These are phyloP conservation scores for Cyberlindnera sargentensis DNA, from an alignment of 805 yeast species.

Conservation along the genomic window DNA sequence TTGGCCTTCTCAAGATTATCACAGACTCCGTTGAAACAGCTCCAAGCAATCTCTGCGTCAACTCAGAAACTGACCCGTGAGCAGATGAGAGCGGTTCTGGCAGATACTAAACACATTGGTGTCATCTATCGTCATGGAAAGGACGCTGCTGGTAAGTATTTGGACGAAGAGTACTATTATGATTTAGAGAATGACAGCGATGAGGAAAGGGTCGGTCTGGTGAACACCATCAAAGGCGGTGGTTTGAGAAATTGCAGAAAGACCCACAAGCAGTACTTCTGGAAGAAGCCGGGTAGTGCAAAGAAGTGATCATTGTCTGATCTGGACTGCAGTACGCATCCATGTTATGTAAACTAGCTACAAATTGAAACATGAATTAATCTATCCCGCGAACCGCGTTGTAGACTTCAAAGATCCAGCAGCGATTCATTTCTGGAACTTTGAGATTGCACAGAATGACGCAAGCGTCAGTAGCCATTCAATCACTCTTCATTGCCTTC, in stretches of 20 bases:
- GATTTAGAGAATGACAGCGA: conserved; percentile 78
- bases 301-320: background rate
- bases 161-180: conserved; percentile 93
- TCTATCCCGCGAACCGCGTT: too few species aligned
- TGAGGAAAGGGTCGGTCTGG: conserved; percentile 57
- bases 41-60: conserved; percentile 54
- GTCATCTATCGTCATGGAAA: conserved; percentile 83
- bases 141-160: conserved; percentile 93
- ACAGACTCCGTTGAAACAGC: conserved; percentile 75
- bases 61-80: conserved; percentile 39
- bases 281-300: conserved; percentile 34
- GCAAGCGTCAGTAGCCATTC: too few species aligned
- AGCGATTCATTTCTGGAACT: too few species aligned
- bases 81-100: conserved; percentile 39
- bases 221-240: conserved; percentile 70
- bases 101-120: conserved; percentile 61
- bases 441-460: too few species aligned
- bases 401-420: too few species aligned
- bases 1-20: conserved; percentile 84
- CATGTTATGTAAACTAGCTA: too few species aligned
- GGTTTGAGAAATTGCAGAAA: conserved; percentile 86
- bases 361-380: too few species aligned
- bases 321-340: too few species aligned
- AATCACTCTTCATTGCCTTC: too few species aligned
- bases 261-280: conserved; percentile 72